Base-by-base conservation (phyloP, 345 rosid species). In the Syzygium oleosum region DNA sequence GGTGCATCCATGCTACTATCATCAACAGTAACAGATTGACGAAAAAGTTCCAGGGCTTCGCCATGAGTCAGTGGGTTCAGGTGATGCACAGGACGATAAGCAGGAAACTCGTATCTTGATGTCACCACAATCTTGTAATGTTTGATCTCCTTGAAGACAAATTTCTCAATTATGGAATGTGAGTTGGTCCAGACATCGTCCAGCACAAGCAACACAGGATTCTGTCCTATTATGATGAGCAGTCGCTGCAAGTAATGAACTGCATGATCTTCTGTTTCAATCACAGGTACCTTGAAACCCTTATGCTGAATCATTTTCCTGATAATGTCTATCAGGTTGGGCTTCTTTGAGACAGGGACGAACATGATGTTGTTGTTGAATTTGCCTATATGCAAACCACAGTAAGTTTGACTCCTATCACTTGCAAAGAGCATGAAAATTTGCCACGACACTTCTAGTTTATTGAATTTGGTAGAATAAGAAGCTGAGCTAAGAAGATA, bases 201-300 rank as follows among this genome's bases (percentile, higher is more conserved):
- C 86, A 90, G 85, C 9, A 91, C 88, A 49, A 91, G 87, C 85
- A 91, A 52, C 84, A 88, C 61, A 51, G 91, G 91, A 19, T 27
- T 51, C 38, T 79, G 41, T 25, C 79, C 90, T 14, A 87, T 83
- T 14, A 49, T 17, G 21, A 53, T 51, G 7, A 89, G 84, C 61
- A 90, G 61, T 38, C 34, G 43, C 53, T 84, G 73, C 84, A 87
- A 84, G 17, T 14, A 83, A 51, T 29, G 38, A 52, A 87, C 63
- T 83, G 89, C 84, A 79, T 89, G 84, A 25, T 88, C 89, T n/a
- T 91, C 89, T 23, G 54, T 86, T 86, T 84, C 86, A 51, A 88
- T 87, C 34, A 7, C 17, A 8, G 84, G 85, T 31, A 68, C 51
- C 61, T 46, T 27, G 22, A 17, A 14, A 41, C 51, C 22, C 73